Percentiles rank a stretch among this genome's conserved stretches.
These are phyloP conservation scores for Lecanoromycetidae sp. DNA, from an alignment of 2,329 filamentous ascomycete species.

Conservation along the genomic window DNA sequence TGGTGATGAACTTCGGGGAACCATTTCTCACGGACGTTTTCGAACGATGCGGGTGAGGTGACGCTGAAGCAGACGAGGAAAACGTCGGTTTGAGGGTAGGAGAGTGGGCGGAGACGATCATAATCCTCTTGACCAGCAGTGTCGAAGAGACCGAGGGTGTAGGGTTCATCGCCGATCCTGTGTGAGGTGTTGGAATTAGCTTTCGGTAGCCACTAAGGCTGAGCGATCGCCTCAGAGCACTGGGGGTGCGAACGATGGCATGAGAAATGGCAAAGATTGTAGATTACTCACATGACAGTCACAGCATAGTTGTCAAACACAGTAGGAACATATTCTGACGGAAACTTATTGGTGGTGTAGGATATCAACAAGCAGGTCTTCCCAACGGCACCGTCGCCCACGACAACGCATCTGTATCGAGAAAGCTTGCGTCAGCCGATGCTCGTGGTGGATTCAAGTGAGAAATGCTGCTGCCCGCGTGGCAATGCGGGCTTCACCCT, in stretches of 20 bases:
- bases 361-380: constrained; percentile 98
- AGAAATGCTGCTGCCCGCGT: not conserved
- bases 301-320: constrained; percentile 99
- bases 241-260: not conserved
- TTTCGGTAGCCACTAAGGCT: not conserved
- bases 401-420: constrained; percentile 75
- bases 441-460: not conserved
- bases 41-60: constrained; percentile 91
- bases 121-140: constrained; percentile 99
- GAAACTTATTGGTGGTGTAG: constrained; percentile 99
- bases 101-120: constrained; percentile 87
- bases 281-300: constrained; percentile 84
- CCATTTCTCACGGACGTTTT: constrained; percentile 99
- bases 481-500: not conserved
- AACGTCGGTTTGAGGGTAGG: constrained; percentile 96
- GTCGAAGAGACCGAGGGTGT: constrained; percentile 94
- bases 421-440: constrained; percentile 17
- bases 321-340: constrained; percentile 97
- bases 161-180: constrained; percentile 98
- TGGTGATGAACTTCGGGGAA: constrained; percentile 98
- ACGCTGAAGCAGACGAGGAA: constrained; percentile 99
- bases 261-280: not conserved
- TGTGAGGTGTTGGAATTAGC: constrained; percentile 14
- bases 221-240: not conserved
- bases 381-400: constrained; percentile 97